A percentile compares a stretch with the other conserved stretches of the same genome.
phyloP scores from a whole-genome alignment of 225 moss, liverwort and hornwort species.

The Polytrichum commune region DNA sequence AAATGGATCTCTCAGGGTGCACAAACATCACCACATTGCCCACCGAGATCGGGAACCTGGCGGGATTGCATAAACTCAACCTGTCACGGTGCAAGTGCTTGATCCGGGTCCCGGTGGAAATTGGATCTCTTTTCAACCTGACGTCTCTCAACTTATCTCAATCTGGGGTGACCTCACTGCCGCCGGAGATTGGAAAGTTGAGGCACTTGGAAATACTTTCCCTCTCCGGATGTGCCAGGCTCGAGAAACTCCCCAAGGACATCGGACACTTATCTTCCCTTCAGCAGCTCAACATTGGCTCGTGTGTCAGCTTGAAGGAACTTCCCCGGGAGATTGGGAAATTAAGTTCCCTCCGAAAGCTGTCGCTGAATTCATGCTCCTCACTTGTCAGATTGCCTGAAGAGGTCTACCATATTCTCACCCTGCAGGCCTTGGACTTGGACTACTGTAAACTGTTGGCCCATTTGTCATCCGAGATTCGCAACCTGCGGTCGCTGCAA shows the following conservation, averaged over 20 bases:
- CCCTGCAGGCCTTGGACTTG: constrained; percentile 57
- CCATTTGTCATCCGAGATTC: constrained; percentile 59
- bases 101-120: constrained; percentile 47
- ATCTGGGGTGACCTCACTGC: constrained; percentile 48
- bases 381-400: constrained; percentile 54
- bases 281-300: constrained; percentile 52
- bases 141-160: constrained; percentile 47
- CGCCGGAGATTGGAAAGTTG: constrained; percentile 61
- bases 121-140: constrained; percentile 51
- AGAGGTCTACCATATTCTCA: constrained; percentile 49
- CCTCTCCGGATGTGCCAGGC: constrained; percentile 51
- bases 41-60: constrained; percentile 52
- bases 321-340: constrained; percentile 64
- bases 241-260: constrained; percentile 69
- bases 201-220: constrained; percentile 45
- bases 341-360: constrained; percentile 47
- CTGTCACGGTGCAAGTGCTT: constrained; percentile 66
- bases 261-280: constrained; percentile 53
- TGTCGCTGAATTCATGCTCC: constrained; percentile 59
- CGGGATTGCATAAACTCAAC: constrained; percentile 47
- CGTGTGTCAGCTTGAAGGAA: constrained; percentile 60
- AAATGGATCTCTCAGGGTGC: constrained; percentile 74
- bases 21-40: constrained; percentile 55
- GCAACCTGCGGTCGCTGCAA: constrained; percentile 49
- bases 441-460: constrained; percentile 65